Base-by-base conservation (phyloP, 345 rosid genomes). In the Camelina hispida region DNA sequence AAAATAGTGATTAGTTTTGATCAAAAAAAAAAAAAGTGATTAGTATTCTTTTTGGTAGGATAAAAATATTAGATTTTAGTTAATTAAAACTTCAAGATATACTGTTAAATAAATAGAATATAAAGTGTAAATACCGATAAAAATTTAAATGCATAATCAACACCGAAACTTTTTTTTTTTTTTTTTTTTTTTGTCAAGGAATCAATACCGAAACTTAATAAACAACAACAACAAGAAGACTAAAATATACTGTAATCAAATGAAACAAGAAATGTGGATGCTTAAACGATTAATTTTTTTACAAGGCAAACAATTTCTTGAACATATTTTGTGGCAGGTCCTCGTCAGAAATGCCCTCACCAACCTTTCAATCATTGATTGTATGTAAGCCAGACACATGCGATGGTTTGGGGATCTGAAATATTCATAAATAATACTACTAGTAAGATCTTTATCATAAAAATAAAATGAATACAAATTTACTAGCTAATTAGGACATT, bases 291-390 rank as follows among this genome's bases (percentile, higher is more conserved):
- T 56, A n/a, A 7, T 25, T 3, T 56, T 30, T 56, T 30, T 2
- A 30, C 38, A 56, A 7, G 38, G 40, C 40, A 14, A 28, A 55
- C 11, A 28, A 5, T 56, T 56, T 30, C 38, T 56, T 30, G 20
- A 56, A 30, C 20, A 8, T 56, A 30, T 30, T 30, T 9, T n/a
- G 61, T 56, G 61, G 60, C 37, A 56, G 38, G 61, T 30, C 61
- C 40, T 56, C 13, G 13, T 56, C 62, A 56, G 40, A 15, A 32
- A 30, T 15, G 20, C 62, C 13, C 62, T 56, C 38, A 28, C 60
- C 60, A 55, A 28, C 38, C 38, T 30, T 15, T 28, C 9, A 8
- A 7, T 15, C 61, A 30, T 48, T 56, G 61, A 30, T 30, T 15
- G 20, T 56, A 14, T 55, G n/a, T 30, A 14, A 14, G 18, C 18